Conservation (phyloP, 2,329 filamentous ascomycete species). For the Aspergillus sp. region DNA sequence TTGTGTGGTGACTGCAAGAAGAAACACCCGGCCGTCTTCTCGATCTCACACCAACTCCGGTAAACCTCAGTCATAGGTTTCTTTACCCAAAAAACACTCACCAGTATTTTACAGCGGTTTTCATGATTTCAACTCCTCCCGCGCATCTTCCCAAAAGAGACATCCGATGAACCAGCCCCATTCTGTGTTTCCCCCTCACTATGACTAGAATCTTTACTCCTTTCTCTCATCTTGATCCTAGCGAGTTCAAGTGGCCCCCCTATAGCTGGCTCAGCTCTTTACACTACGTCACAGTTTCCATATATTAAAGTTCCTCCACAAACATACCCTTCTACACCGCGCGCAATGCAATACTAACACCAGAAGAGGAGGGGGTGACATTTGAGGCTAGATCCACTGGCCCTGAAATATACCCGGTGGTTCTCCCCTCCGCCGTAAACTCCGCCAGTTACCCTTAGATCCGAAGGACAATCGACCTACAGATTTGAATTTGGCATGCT, state of each 20-base stretch:
- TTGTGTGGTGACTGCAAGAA: too few species aligned
- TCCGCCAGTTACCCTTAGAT: background rate
- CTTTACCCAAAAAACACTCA: background rate
- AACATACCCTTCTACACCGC: background rate
- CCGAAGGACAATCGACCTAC: background rate
- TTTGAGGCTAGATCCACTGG: background rate
- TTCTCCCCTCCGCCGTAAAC: background rate
- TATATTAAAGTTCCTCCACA: slow-evolving; percentile 2
- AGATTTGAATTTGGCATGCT: too few species aligned
- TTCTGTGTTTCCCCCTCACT: background rate
- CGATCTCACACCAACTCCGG: too few species aligned
- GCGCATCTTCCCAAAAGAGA: background rate
- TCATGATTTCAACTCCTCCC: background rate
- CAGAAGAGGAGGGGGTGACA: background rate
- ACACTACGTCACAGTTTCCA: background rate
- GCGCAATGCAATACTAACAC: background rate
- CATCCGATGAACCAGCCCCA: background rate
- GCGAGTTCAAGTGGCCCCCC: background rate
- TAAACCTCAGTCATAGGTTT: background rate
- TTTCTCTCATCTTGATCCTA: background rate
- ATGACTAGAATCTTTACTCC: too few species aligned
- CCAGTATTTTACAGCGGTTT: background rate
- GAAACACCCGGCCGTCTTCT: too few species aligned
- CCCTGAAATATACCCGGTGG: background rate
- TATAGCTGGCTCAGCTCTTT: background rate